A percentile compares a stretch with the other conserved stretches of the same genome.
phyloP scores from a whole-genome alignment of 495 filamentous ascomycete species.

The Penicillium crystallinum region DNA sequence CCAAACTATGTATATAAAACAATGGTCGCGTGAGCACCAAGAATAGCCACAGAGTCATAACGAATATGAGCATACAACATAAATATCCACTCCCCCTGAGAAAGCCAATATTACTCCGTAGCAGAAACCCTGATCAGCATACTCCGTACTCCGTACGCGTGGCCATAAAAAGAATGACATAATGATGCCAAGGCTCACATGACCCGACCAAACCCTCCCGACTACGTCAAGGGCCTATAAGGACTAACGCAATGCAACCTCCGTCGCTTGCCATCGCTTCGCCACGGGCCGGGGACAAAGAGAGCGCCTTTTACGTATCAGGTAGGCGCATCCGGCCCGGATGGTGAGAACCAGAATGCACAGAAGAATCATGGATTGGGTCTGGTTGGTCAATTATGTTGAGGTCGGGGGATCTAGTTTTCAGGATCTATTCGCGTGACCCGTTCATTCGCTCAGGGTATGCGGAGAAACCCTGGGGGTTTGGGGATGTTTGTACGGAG shows the following conservation, averaged over 20 bases:
- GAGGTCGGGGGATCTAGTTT: background rate
- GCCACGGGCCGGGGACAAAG: conserved; percentile 11
- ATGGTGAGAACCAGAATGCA: conserved; percentile 11
- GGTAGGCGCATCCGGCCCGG: conserved; percentile 18
- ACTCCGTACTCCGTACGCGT: background rate
- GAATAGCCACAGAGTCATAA: background rate
- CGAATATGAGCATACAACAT: background rate
- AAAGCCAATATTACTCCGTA: no score
- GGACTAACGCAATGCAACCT: conserved; percentile 4
- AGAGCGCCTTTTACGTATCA: background rate
- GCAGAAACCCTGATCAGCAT: background rate
- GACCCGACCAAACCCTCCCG: conserved; percentile 6
- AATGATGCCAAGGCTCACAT: conserved; percentile 9
- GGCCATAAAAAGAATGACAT: background rate
- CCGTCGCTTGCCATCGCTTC: conserved; percentile 27
- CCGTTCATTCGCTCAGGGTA: background rate
- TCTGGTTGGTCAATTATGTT: conserved; percentile 1
- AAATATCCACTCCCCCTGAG: no score
- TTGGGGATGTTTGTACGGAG: no score
- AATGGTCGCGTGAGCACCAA: background rate
- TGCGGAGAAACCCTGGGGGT: background rate
- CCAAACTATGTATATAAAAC: background rate
- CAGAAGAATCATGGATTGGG: background rate
- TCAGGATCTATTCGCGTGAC: conserved; percentile 1
- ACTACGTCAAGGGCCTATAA: conserved; percentile 4